phyloP scores from a whole-genome alignment of 306 rosid species.

The Quercus variabilis region DNA sequence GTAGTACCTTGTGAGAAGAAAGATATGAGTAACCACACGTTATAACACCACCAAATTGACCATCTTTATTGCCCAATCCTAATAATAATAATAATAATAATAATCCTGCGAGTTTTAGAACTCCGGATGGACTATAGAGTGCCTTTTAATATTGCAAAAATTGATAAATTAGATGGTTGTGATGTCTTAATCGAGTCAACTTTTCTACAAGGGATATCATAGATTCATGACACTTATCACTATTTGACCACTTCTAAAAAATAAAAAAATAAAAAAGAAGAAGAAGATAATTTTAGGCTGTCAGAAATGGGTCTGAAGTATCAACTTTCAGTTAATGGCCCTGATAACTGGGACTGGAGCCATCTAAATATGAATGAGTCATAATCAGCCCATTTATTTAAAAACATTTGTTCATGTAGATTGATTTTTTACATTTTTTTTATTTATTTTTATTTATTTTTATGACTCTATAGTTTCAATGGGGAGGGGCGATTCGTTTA shows the following conservation, averaged over 20 bases:
- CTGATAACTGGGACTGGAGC: neutral
- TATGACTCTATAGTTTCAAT: neutral
- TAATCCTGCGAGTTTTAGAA: too few species aligned
- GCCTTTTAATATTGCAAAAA: neutral
- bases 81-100: too few species aligned
- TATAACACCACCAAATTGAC: neutral
- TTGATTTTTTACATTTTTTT: neutral
- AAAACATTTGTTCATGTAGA: too few species aligned
- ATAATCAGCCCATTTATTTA: neutral
- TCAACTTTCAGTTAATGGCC: neutral
- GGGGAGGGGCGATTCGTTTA: neutral
- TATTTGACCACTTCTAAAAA: too few species aligned
- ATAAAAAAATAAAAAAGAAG: too few species aligned
- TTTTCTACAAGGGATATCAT: neutral
- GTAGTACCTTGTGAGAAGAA: neutral
- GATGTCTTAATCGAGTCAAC: neutral
- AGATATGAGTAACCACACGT: constrained; percentile 34
- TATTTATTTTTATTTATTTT: neutral
- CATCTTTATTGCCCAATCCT: constrained; percentile 1
- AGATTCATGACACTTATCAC: too few species aligned
- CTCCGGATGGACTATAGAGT: neutral
- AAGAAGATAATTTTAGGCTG: too few species aligned
- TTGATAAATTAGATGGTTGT: neutral
- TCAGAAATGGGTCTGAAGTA: too few species aligned
- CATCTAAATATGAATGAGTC: neutral